Base-by-base conservation (phyloP, 441 rosid genomes). In the Gossypium armourianum region DNA sequence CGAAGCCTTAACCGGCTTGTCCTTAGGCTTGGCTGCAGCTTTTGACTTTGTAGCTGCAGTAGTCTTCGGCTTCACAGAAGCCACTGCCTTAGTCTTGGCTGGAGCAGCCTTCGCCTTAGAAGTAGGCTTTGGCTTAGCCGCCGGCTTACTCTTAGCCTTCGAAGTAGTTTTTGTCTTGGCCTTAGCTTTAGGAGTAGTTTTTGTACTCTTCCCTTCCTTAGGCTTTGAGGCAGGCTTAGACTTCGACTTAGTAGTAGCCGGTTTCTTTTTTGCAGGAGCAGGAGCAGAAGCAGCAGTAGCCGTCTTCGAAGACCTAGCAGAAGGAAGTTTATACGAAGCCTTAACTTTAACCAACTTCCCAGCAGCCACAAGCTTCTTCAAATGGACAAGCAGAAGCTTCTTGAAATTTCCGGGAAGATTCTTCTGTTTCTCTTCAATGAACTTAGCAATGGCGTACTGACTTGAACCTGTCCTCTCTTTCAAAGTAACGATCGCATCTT, bases 391-490 rank as follows among this genome's bases (percentile, higher is more conserved):
- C 50, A 93, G 20, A 12, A 91, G 77, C 83, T 91, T 93, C 88
- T 81, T 87, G 26, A 89, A 87, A 64, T 72, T 84, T 0, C 83
- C 26, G 0, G 98, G 96, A 32, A 93, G 68, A 4, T 83, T 73
- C 76, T 89, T 89, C 0, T 91, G 89, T 75, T 89, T 93, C 83
- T 86, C 97, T 43, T 93, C 97, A 0, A 85, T 77, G 78, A 89
- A 86, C 74, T 91, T 93, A 19, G 90, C 77, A 72, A 93, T 93
- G 32, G 97, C 98, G 65, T 91, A 84, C 76, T 89, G 97, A 62
- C 97, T 93, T 47, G 98, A 93, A 49, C 98, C 97, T 2, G 85
- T 83, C 77, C 77, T 89, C 79, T 91, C 98, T 77, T 93, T 93
- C 86, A 93, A 56, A 4, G 89, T 81, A 21, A 76, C 82, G 23